Evolutionary conservation across 2,329 filamentous ascomycete genomes (phyloP).

Genomic region (Fusarium longipes): DNA sequence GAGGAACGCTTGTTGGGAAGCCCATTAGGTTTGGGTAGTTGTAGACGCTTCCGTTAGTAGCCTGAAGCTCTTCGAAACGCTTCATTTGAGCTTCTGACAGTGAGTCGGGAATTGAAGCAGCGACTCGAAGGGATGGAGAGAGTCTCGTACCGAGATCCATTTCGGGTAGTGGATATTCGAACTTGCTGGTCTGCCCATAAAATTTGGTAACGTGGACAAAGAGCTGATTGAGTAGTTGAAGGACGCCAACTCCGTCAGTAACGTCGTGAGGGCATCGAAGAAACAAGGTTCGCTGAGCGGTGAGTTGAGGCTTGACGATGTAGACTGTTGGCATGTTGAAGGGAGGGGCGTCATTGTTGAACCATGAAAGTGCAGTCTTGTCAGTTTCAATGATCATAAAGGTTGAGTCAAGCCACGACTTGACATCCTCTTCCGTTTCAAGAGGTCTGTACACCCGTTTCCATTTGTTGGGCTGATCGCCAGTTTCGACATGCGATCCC

Average conservation of each 20-base stretch:
- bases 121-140: background rate
- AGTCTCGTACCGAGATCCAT: background rate
- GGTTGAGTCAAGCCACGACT: background rate
- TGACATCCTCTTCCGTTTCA: fast-evolving
- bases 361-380: background rate
- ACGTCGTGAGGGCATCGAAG: constrained; percentile 1
- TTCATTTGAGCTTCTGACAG: background rate
- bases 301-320: background rate
- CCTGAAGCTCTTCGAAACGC: background rate
- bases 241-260: background rate
- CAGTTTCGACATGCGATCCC: background rate
- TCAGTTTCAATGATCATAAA: background rate
- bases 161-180: background rate
- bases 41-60: background rate
- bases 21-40: background rate
- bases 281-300: background rate
- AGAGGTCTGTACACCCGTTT: background rate
- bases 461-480: fast-evolving
- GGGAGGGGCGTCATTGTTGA: background rate
- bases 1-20: background rate
- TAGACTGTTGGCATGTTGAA: background rate
- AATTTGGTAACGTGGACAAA: background rate
- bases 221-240: background rate
- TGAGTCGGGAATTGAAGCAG: background rate
- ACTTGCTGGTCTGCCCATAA: fast-evolving